Evolutionary conservation across 352 stramenopile genomes (phyloP), one percentile per base, ranked within the genome.

Genomic region (Pythium dissimile): DNA sequence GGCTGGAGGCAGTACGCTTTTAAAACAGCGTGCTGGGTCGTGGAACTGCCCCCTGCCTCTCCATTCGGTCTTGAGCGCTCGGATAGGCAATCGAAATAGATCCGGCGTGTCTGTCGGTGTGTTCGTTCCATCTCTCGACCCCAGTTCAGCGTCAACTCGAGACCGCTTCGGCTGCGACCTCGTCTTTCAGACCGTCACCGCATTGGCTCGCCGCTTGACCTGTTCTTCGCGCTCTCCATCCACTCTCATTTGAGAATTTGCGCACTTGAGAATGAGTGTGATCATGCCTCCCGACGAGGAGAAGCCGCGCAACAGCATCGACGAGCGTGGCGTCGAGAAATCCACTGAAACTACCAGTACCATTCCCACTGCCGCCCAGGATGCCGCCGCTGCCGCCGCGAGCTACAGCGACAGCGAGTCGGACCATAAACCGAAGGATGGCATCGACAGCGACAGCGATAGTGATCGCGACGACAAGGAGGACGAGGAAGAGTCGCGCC

Each of bases 401-500:
- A 47, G 32, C 26, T 35, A 62, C 54, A 54, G 44, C 23, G 53
- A 61, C 53, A 61, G 31, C 24, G 52, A 64, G 18, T 37, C 58
- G 56, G 31, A 54, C 31, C 44, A 18, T 24, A 58, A 38, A 37
- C 12, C 3, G 20, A 20, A 24, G 21, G 37, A 55, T n/a, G n/a
- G 52, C 32, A 45, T 64, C n/a, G 27, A 57, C 11, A 69, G 41
- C 48, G 52, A 66, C 13, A 52, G 41, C 15, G 67, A 67, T 37
- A 37, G 10, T n/a, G 49, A 61, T 13, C 47, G 51, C 9, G 52
- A 62, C 18, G 65, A 78, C 16, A 56, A 73, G 15, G 44, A 55
- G 0, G 59, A 79, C 30, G 28, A 73, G 31, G 42, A 78, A 26
- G 54, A 66, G 5, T 69, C 78, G 12, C 66, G 72, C 56, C 57